phyloP scores from a whole-genome alignment of 108 stramenopile genomes.

The Schizochytrium sp. region DNA sequence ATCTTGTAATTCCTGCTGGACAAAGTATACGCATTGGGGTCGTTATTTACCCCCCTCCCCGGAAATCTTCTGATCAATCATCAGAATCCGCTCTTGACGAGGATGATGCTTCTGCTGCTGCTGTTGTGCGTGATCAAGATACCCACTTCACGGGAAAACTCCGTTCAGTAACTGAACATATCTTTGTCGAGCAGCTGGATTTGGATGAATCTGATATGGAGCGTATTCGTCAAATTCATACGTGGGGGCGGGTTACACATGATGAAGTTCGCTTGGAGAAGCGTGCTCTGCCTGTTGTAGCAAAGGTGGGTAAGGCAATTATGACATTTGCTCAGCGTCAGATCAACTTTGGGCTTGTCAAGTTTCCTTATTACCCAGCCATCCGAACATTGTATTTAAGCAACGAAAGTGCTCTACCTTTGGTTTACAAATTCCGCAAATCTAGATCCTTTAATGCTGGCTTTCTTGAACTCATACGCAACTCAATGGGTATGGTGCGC shows the following conservation, averaged over 20 bases:
- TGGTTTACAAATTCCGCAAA: slow-evolving; percentile 54
- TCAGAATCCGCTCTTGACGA: not conserved
- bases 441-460: slow-evolving; percentile 42
- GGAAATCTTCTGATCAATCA: too few relatives aligned
- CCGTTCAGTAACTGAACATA: not conserved
- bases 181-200: slow-evolving; percentile 43
- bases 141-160: slow-evolving; percentile 10
- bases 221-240: slow-evolving; percentile 6
- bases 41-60: not conserved
- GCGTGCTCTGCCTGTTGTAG: slow-evolving; percentile 44
- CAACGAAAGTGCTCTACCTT: slow-evolving; percentile 40
- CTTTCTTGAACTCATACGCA: slow-evolving; percentile 5
- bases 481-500: slow-evolving; percentile 54
- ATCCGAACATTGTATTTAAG: slow-evolving; percentile 13
- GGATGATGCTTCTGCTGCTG: not conserved
- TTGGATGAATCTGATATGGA: slow-evolving; percentile 33
- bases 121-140: not conserved
- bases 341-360: slow-evolving; percentile 54
- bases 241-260: slow-evolving; percentile 39
- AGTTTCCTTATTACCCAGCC: slow-evolving; percentile 20
- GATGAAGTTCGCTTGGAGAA: slow-evolving; percentile 26
- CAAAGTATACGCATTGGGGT: slow-evolving; percentile 19
- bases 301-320: slow-evolving; percentile 35
- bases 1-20: not conserved
- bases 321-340: slow-evolving; percentile 57